Evolutionary conservation across 805 yeast species (phyloP).

Genomic region (Spencermartinsiella europaea): DNA sequence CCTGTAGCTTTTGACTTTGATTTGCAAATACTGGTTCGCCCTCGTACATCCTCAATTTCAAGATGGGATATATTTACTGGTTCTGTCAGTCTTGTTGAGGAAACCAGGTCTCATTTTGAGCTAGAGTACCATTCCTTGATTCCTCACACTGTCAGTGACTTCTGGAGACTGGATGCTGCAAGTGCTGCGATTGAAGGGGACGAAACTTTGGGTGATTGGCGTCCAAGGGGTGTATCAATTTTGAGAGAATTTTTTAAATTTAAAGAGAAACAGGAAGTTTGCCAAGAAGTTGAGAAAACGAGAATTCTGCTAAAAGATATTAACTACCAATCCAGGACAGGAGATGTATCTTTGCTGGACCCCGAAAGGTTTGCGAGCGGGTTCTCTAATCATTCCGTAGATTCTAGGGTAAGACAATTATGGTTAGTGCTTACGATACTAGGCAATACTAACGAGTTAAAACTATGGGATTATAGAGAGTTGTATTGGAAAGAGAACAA

Average conservation of each 20-base stretch:
- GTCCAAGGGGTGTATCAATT: slow-evolving; percentile 14
- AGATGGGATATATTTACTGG: slow-evolving; percentile 6
- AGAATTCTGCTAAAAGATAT: not conserved
- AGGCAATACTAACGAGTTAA: not conserved
- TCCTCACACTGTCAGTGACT: slow-evolving; percentile 7
- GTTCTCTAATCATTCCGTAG: not conserved
- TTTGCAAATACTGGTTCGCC: not conserved
- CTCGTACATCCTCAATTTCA: slow-evolving; percentile 5
- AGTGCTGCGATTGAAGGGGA: slow-evolving; percentile 3
- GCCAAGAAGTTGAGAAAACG: slow-evolving; percentile 1
- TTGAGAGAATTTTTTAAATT: slow-evolving; percentile 7
- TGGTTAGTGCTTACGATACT: not conserved
- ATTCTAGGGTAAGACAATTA: not conserved
- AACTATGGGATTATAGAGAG: slow-evolving; percentile 14
- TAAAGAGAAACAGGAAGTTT: slow-evolving; percentile 1
- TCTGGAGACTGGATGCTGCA: slow-evolving; percentile 4
- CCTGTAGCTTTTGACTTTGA: slow-evolving; percentile 6
- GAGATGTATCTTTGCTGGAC: not conserved
- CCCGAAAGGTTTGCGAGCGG: not conserved
- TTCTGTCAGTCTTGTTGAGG: not conserved
- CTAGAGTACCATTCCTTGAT: slow-evolving; percentile 1
- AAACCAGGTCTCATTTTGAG: not conserved
- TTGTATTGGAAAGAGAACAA: not conserved
- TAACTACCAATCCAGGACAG: not conserved
- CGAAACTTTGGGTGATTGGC: not conserved